Conservation (phyloP, 2,329 filamentous ascomycete genomes). For the Colletotrichum gloeosporioides region DNA sequence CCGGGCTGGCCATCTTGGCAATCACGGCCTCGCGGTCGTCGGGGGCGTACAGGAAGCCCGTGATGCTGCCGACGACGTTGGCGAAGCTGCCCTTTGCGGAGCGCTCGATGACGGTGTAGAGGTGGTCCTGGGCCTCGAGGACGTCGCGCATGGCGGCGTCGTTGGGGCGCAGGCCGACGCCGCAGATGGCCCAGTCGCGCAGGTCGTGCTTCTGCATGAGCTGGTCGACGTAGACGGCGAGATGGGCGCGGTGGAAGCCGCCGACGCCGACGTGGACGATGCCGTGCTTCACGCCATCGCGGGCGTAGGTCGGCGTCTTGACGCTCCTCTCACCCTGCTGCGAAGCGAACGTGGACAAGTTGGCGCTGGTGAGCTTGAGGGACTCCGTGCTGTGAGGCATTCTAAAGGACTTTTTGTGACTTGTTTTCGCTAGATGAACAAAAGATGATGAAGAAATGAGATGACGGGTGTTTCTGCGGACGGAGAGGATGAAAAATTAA, state of each 20-base stretch:
- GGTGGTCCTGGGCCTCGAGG: constrained; percentile 50
- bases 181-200: constrained; percentile 55
- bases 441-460: background rate
- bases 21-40: constrained; percentile 57
- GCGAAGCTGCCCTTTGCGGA: constrained; percentile 54
- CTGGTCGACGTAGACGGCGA: constrained; percentile 56
- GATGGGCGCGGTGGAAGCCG: constrained; percentile 59
- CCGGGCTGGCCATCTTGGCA: constrained; percentile 59
- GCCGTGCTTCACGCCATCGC: constrained; percentile 53
- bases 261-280: constrained; percentile 61
- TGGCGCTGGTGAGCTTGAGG: constrained; percentile 18
- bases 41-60: constrained; percentile 56
- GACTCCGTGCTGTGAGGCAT: constrained; percentile 23
- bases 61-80: constrained; percentile 57
- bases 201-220: constrained; percentile 51
- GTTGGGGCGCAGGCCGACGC: constrained; percentile 55
- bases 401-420: background rate
- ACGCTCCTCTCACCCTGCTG: constrained; percentile 20
- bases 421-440: background rate
- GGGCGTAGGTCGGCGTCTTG: constrained; percentile 46
- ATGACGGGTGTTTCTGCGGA: background rate
- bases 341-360: constrained; percentile 11
- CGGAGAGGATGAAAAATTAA: background rate
- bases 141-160: constrained; percentile 57
- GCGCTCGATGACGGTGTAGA: constrained; percentile 61